These are phyloP conservation scores for Coniochaeta prunicola DNA, from an alignment of 2,329 filamentous ascomycete species.

Conservation along the genomic window DNA sequence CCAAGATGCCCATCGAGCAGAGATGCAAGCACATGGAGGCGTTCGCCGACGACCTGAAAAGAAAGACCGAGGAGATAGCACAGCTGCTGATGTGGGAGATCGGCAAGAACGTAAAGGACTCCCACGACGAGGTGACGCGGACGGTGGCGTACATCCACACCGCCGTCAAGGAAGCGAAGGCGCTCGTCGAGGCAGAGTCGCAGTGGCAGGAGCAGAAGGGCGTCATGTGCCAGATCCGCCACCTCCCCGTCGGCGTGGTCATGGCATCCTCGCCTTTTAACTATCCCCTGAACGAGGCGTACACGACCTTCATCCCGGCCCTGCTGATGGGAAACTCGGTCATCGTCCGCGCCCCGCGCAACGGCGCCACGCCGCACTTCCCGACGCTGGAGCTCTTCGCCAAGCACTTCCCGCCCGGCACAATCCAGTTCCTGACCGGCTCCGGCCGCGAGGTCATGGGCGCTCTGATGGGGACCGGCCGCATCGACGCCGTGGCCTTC, in stretches of 20 bases:
- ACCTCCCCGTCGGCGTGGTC: neutral
- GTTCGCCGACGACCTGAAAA: neutral
- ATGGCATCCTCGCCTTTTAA: neutral
- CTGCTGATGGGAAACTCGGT: conserved; percentile 1
- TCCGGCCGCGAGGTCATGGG: neutral
- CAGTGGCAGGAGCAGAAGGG: neutral
- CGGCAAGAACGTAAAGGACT: neutral
- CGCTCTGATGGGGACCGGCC: neutral
- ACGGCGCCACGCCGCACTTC: conserved; percentile 1
- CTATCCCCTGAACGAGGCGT: neutral
- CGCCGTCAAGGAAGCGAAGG: neutral
- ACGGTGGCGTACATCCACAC: conserved; percentile 2
- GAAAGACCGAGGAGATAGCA: neutral
- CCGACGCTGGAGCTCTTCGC: neutral
- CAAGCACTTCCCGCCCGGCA: neutral
- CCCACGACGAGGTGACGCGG: neutral
- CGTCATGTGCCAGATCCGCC: conserved; percentile 1
- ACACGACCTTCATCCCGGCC: conserved; percentile 1
- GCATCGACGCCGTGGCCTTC: conserved; percentile 1
- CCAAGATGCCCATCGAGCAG: neutral
- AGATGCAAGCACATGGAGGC: conserved; percentile 2
- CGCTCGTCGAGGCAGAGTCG: neutral
- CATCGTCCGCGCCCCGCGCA: neutral
- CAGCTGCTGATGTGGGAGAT: conserved; percentile 3
- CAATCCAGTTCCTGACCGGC: neutral